Percentiles rank a stretch among this genome's conserved stretches.
These are phyloP conservation scores for Amaranthus cruentus DNA, from an alignment of 148 eudicot species.

Conservation along the genomic window DNA sequence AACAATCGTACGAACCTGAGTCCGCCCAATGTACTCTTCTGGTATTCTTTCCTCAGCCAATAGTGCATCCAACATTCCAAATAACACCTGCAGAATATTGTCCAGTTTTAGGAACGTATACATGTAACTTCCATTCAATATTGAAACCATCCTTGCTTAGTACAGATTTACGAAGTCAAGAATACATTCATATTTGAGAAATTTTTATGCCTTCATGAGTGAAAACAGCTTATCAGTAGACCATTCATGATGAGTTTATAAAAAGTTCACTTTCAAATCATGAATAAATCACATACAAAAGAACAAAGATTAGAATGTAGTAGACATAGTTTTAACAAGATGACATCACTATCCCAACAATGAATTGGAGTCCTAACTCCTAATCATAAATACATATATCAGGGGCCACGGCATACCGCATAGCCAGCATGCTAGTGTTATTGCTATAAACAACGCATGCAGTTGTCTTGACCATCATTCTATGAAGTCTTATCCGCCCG, in stretches of 20 bases:
- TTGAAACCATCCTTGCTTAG: not conserved
- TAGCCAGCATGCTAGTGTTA: not conserved
- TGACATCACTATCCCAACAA: not conserved
- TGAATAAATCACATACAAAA: not conserved
- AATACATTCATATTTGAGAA: not conserved
- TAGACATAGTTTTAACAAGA: not conserved
- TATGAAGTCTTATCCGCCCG: not conserved
- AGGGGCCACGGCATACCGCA: not conserved
- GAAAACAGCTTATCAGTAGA: not conserved
- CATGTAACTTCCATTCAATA: not conserved
- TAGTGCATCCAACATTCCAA: slow-evolving; percentile 79
- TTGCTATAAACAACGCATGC: no score
- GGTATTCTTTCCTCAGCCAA: slow-evolving; percentile 83
- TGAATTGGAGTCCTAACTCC: not conserved
- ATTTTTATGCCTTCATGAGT: not conserved
- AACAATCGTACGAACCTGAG: slow-evolving; percentile 55
- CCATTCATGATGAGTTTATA: not conserved
- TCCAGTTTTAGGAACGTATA: not conserved
- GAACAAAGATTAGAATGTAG: not conserved
- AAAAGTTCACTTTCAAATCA: not conserved
- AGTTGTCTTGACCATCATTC: not conserved
- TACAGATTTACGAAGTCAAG: not conserved
- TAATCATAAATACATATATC: no score
- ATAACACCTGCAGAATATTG: slow-evolving; percentile 56
- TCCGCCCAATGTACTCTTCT: slow-evolving; percentile 64